Base-by-base conservation (phyloP, 108 stramenopile species). In the Seminavis robusta region DNA sequence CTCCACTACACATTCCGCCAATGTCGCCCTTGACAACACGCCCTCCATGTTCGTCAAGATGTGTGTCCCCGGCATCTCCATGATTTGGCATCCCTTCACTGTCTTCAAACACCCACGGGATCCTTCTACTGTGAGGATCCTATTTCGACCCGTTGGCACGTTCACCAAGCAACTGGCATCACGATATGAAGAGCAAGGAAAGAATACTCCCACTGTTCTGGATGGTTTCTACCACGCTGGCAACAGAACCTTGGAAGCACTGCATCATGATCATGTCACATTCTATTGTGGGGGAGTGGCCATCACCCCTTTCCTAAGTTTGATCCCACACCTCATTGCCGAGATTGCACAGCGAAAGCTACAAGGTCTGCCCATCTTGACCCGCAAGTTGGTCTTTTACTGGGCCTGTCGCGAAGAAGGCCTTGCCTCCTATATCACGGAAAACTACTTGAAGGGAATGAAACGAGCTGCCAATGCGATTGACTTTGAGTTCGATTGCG, bases 281-380 rank as follows among this genome's bases (percentile, higher is more conserved):
- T 21, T 63, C n/a, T 26, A 53, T 20, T 19, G 34, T 3, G 61
- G 61, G 6, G 61, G 61, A 3, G 53, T 63, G 17, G 61, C 41
- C 9, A 37, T 63, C 17, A 38, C 61, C 3, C 58, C 47, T 4
- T 59, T 47, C 19, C 29, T 59, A 5, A 28, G 46, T 16, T 11
- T 59, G 28, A 32, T 59, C n/a, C 58, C 58, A 8, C 6, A 17
- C 19, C 19, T 56, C n/a, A n/a, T n/a, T n/a, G n/a, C n/a, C n/a
- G n/a, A n/a, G n/a, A n/a, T n/a, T n/a, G n/a, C n/a, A n/a, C n/a
- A n/a, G n/a, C n/a, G n/a, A n/a, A n/a, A n/a, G n/a, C n/a, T n/a
- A n/a, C n/a, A n/a, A n/a, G n/a, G n/a, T n/a, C n/a, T n/a, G n/a
- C n/a, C n/a, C n/a, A n/a, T n/a, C n/a, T n/a, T n/a, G n/a, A n/a